These are phyloP conservation scores for Aureobasidium sp. DNA, from an alignment of 2,329 filamentous ascomycete genomes.

Conservation along the genomic window DNA sequence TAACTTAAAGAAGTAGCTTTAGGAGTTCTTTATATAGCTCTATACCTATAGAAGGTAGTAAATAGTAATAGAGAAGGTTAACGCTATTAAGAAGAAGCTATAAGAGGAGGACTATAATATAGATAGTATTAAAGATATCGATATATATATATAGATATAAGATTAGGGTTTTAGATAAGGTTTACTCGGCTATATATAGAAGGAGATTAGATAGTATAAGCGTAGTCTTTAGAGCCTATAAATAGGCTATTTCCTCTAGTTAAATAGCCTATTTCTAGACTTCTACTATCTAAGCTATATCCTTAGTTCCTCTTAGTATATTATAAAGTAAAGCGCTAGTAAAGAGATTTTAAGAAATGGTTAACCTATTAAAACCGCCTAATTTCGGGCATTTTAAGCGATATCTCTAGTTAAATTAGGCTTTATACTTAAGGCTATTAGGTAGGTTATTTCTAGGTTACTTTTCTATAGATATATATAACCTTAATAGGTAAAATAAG, in stretches of 20 bases:
- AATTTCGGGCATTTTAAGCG: no score
- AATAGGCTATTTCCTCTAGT: background rate
- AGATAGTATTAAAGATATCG: background rate
- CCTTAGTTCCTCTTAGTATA: no score
- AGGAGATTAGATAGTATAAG: background rate
- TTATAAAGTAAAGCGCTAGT: no score
- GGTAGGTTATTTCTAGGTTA: background rate
- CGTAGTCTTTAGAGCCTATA: background rate
- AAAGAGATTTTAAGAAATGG: no score
- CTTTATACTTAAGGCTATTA: no score
- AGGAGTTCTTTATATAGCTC: background rate
- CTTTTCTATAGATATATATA: background rate
- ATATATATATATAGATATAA: background rate
- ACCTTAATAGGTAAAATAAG: background rate
- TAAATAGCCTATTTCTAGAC: background rate
- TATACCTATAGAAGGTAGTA: background rate
- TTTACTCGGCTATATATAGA: background rate
- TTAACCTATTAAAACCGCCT: no score
- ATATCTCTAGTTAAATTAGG: no score
- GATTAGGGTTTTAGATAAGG: background rate
- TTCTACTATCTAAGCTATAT: background rate
- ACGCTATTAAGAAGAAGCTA: background rate
- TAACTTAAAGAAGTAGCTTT: background rate
- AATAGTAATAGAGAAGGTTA: background rate
- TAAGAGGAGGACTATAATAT: background rate